A percentile compares a stretch with the other conserved stretches of the same genome.
These are phyloP conservation scores for Gossypium anomalum DNA, from an alignment of 345 rosid species.

Conservation along the genomic window DNA sequence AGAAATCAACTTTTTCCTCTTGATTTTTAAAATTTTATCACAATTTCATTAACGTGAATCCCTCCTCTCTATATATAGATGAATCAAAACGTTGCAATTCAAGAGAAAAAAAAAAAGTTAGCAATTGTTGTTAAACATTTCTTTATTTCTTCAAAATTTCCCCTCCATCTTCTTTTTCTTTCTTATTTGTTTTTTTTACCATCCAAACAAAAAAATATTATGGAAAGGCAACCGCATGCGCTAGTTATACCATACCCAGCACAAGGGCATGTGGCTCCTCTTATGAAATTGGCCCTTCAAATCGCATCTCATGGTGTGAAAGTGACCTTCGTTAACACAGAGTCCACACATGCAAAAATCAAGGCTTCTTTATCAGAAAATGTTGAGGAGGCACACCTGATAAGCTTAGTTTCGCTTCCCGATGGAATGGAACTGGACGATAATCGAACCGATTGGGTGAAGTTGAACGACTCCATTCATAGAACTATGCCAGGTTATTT, in stretches of 20 bases:
- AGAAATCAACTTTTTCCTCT: too few species aligned
- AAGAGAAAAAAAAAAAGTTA: too few species aligned
- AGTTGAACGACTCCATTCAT: neutral
- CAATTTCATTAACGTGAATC: too few species aligned
- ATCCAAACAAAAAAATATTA: too few species aligned
- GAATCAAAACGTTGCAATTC: too few species aligned
- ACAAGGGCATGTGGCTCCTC: constrained; percentile 35
- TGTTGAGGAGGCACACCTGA: neutral
- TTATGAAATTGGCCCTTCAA: constrained; percentile 31
- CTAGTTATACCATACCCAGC: constrained; percentile 29
- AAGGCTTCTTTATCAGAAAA: constrained; percentile 14
- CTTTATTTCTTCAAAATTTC: too few species aligned
- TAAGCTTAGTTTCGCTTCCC: too few species aligned
- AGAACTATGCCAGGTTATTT: constrained; percentile 15
- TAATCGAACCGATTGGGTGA: neutral
- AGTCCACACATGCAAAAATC: constrained; percentile 20
- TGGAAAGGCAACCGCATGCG: constrained; percentile 16
- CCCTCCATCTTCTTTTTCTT: too few species aligned
- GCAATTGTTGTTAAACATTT: too few species aligned
- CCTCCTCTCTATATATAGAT: too few species aligned
- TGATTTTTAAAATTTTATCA: too few species aligned
- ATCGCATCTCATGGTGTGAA: constrained; percentile 33
- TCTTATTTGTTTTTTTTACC: too few species aligned
- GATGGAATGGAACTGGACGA: constrained; percentile 8
- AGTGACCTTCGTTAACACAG: constrained; percentile 36